These are phyloP conservation scores for Globomyces pollinis-pini DNA, from an alignment of 192 early-diverging fungal species.

Conservation along the genomic window DNA sequence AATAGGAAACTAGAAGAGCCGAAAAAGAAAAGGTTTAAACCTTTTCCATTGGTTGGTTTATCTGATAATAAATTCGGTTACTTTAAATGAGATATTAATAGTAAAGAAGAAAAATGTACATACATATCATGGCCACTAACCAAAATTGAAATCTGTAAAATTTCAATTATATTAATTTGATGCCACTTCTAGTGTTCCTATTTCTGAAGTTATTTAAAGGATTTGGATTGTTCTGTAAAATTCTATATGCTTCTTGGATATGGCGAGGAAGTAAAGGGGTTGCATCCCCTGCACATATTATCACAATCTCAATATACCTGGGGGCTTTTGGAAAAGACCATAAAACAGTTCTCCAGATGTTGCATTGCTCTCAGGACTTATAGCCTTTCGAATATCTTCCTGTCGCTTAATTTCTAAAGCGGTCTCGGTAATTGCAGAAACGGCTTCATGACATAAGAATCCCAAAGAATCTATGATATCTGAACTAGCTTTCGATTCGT, in stretches of 20 bases:
- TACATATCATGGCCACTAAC: too few species aligned
- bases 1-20: too few species aligned
- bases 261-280: slow-evolving; percentile 75
- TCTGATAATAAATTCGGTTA: too few species aligned
- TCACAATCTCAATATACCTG: too few species aligned
- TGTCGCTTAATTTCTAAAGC: slow-evolving; percentile 53
- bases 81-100: too few species aligned
- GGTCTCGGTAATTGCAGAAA: slow-evolving; percentile 80
- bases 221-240: background rate
- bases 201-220: background rate
- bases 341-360: slow-evolving; percentile 21
- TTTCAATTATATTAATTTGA: background rate
- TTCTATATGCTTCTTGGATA: slow-evolving; percentile 88
- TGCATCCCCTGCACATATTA: too few species aligned
- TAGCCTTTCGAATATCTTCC: slow-evolving; percentile 22
- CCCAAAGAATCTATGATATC: slow-evolving; percentile 97
- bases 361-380: slow-evolving; percentile 26
- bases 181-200: background rate
- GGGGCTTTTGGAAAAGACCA: slow-evolving; percentile 72
- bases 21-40: too few species aligned
- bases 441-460: slow-evolving; percentile 93
- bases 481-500: slow-evolving; percentile 83
- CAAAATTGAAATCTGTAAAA: too few species aligned
- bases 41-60: too few species aligned
- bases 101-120: too few species aligned